These are phyloP conservation scores for Saururus chinensis DNA, from an alignment of 164 flowering plant species.

Conservation along the genomic window DNA sequence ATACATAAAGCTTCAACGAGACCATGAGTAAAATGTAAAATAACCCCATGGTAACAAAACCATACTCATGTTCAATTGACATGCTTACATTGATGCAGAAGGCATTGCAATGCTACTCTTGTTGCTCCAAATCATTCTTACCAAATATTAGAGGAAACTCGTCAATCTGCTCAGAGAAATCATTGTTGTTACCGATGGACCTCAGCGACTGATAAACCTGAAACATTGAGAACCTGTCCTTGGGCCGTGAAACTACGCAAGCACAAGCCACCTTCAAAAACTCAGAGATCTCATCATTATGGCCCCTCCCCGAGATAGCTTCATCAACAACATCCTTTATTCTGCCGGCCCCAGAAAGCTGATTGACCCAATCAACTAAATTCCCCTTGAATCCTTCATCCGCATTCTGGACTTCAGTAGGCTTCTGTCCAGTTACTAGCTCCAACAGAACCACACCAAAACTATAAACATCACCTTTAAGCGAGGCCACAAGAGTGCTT, in stretches of 20 bases:
- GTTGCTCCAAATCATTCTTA: conserved; percentile 18
- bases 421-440: conserved; percentile 53
- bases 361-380: conserved; percentile 54
- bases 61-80: not conserved
- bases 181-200: conserved; percentile 29
- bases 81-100: not conserved
- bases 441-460: conserved; percentile 63
- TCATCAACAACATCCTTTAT: conserved; percentile 41
- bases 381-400: conserved; percentile 53
- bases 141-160: conserved; percentile 45
- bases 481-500: conserved; percentile 49
- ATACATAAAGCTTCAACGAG: not conserved
- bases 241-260: conserved; percentile 54
- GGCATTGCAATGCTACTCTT: not conserved
- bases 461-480: conserved; percentile 61
- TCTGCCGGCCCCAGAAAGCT: conserved; percentile 24
- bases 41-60: not conserved
- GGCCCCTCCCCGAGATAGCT: conserved; percentile 32
- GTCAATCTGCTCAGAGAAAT: conserved; percentile 44
- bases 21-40: not conserved
- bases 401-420: conserved; percentile 28
- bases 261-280: conserved; percentile 38
- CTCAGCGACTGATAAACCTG: conserved; percentile 47
- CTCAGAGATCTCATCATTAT: conserved; percentile 47
- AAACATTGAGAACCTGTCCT: conserved; percentile 50